Conservation (phyloP, 345 rosid genomes). For the Acer negundo region DNA sequence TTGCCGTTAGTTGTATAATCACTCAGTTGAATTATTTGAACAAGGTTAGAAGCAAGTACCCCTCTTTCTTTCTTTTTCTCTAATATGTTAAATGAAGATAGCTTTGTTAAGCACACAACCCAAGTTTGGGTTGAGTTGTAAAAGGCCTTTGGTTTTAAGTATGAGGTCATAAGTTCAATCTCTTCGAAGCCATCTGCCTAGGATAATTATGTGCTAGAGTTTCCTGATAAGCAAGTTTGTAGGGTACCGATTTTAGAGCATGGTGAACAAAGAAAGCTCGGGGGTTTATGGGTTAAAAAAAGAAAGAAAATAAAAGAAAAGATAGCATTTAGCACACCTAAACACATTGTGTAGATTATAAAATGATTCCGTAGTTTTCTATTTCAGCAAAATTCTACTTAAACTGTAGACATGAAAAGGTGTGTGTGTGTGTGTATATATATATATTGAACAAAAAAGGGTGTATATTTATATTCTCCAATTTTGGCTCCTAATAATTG, state of each 20-base stretch:
- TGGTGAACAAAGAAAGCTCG: neutral
- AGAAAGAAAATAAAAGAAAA: no score
- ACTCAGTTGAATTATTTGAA: conserved; percentile 75
- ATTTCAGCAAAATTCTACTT: neutral
- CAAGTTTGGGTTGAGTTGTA: neutral
- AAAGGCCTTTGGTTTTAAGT: neutral
- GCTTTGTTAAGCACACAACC: neutral
- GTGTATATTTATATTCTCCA: neutral
- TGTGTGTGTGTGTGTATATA: neutral
- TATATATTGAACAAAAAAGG: neutral
- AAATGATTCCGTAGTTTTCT: neutral
- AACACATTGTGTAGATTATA: neutral
- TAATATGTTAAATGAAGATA: neutral
- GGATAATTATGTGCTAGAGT: neutral
- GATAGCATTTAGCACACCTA: neutral
- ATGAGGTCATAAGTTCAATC: neutral
- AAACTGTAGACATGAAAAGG: neutral
- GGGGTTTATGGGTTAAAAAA: neutral
- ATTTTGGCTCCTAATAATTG: neutral
- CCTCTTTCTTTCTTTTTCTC: neutral
- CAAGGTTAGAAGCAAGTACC: conserved; percentile 51
- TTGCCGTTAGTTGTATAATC: conserved; percentile 68
- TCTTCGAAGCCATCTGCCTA: neutral
- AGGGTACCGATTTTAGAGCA: neutral
- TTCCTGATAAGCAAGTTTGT: neutral